phyloP scores from a whole-genome alignment of 495 filamentous ascomycete genomes.

The Penicillium mononematosum region DNA sequence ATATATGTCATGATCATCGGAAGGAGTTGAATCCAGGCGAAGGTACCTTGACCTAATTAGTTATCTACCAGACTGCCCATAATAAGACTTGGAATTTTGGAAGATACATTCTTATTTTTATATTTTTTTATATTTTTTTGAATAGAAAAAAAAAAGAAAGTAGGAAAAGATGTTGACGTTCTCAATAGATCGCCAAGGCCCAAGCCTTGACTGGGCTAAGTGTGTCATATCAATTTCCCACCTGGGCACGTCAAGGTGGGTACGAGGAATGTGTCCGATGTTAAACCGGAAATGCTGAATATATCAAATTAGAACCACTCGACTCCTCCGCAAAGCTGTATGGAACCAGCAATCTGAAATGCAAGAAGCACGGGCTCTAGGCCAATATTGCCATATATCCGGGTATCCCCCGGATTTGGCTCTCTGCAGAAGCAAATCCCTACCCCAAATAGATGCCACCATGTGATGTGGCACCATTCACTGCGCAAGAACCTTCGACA shows the following conservation, averaged over 20 bases:
- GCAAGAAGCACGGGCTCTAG: neutral
- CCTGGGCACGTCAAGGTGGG: neutral
- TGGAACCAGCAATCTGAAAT: neutral
- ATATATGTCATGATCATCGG: slow-evolving; percentile 9
- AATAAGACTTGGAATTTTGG: slow-evolving; percentile 1
- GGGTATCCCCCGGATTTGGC: neutral
- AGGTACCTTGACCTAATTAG: neutral
- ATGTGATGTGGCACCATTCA: slow-evolving; percentile 16
- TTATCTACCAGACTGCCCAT: slow-evolving; percentile 7
- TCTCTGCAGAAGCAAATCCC: neutral
- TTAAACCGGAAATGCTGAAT: slow-evolving; percentile 3
- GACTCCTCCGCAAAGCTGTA: neutral
- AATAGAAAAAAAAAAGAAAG: neutral
- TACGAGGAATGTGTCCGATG: slow-evolving; percentile 8
- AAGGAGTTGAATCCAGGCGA: slow-evolving; percentile 5
- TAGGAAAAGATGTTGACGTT: neutral
- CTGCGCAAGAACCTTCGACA: slow-evolving; percentile 34
- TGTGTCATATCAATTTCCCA: neutral
- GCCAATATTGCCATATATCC: neutral
- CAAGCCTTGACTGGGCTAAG: neutral
- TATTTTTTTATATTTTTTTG: too few species aligned
- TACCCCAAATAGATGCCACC: neutral
- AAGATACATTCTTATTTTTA: neutral
- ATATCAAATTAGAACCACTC: neutral
- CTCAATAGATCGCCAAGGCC: neutral